phyloP scores from a whole-genome alignment of 2,329 filamentous ascomycete genomes.

The Neofusicoccum ribis region DNA sequence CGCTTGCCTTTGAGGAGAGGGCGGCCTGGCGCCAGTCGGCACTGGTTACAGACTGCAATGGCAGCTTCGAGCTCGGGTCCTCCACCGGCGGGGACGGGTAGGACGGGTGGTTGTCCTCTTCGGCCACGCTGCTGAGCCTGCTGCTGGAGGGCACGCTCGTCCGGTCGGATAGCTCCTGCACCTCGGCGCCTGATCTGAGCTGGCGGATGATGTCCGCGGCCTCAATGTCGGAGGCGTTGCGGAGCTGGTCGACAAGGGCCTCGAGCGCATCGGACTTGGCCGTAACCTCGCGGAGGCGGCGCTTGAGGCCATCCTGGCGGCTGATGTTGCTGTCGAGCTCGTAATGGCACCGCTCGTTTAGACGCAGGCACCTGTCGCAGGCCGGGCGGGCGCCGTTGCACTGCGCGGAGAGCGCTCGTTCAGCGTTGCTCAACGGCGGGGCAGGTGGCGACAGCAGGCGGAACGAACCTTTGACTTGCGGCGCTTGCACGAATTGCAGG shows the following conservation, averaged over 20 bases:
- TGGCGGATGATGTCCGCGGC: conserved; percentile 10
- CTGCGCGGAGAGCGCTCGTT: neutral
- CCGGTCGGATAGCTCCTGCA: neutral
- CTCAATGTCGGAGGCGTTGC: conserved; percentile 7
- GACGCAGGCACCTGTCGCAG: conserved; percentile 10
- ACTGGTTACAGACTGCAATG: neutral
- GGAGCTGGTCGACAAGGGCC: conserved; percentile 4
- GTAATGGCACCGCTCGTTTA: conserved; percentile 16
- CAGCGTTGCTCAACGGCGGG: neutral
- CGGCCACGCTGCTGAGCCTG: neutral
- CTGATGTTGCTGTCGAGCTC: conserved; percentile 17
- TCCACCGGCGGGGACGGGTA: conserved; percentile 12
- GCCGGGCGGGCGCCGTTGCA: conserved; percentile 15
- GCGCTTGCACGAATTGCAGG: conserved; percentile 17
- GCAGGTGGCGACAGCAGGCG: neutral
- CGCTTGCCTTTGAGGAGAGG: neutral
- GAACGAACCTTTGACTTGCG: conserved; percentile 17
- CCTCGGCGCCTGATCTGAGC: neutral
- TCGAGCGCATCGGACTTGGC: conserved; percentile 15
- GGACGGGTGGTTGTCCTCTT: neutral
- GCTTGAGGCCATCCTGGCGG: conserved; percentile 18
- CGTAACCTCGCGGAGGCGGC: conserved; percentile 12
- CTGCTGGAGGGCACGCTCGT: neutral
- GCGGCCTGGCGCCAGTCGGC: neutral
- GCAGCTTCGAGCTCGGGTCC: neutral